Conservation (phyloP, 1,284 basidiomycete genomes). For the Sanghuangporus weigelae region DNA sequence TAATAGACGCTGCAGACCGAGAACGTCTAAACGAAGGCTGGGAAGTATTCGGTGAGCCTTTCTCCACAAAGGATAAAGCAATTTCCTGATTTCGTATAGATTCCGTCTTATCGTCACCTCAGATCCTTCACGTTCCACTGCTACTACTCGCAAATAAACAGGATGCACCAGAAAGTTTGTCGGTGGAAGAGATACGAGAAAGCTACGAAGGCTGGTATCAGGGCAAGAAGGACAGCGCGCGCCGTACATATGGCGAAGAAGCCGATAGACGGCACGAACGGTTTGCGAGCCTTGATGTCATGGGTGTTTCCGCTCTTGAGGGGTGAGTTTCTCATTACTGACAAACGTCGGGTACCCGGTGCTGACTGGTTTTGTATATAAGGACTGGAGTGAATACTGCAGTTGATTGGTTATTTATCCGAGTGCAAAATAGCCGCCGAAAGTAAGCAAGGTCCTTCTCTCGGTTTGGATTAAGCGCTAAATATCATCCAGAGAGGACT, state of each 20-base stretch:
- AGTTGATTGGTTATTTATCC: constrained; percentile 89
- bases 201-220: constrained; percentile 89
- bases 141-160: constrained; percentile 92
- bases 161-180: constrained; percentile 71
- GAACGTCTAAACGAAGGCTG: constrained; percentile 85
- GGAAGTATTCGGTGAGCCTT: constrained; percentile 82
- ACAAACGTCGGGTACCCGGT: background rate
- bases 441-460: constrained; percentile 22
- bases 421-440: constrained; percentile 83
- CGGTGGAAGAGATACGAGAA: constrained; percentile 84
- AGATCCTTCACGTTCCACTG: constrained; percentile 83
- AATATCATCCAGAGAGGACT: background rate
- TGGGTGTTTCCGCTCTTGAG: constrained; percentile 85
- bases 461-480: background rate
- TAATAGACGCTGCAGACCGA: constrained; percentile 85
- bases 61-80: background rate
- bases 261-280: constrained; percentile 51
- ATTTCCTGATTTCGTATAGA: constrained; percentile 41
- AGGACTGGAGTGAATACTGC: constrained; percentile 88
- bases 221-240: constrained; percentile 60
- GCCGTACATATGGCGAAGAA: constrained; percentile 46
- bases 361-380: constrained; percentile 5
- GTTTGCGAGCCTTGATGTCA: constrained; percentile 84
- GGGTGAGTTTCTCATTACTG: constrained; percentile 52
- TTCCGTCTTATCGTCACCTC: constrained; percentile 76